Evolutionary conservation across 257 asterid genomes (phyloP), one percentile per base, ranked within the genome.

Genomic region (Solanum chmielewskii): DNA sequence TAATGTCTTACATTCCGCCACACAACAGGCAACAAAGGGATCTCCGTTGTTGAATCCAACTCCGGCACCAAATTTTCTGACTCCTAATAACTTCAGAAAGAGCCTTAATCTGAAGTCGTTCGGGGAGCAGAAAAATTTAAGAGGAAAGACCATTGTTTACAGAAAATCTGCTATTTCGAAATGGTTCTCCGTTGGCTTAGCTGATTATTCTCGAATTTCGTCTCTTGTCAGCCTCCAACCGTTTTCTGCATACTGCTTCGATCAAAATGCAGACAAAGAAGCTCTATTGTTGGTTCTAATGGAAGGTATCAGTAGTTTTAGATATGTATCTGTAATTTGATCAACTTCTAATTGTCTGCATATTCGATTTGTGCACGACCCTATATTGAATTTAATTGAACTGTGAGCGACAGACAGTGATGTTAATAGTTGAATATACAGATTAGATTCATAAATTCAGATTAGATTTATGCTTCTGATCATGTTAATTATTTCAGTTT

Each of bases 161-260:
- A 14, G 20, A 5, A 45, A 45, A 45, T 11, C 4, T 44, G 14
- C 1, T 4, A 75, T 88, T 45, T 68, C 75, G 2, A 93, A 66
- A 87, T 93, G 93, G 94, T 92, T 93, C 84, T 87, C 90, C 0
- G 91, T 91, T 87, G 93, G 94, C 35, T 78, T 91, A 82, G 74
- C 85, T 59, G 89, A 91, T 76, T 81, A 70, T 39, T 23, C 88
- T 74, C 86, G 23, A 89, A 12, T 45, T 12, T 45, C 16, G 2
- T 45, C 52, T 45, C 52, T 45, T 23, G 86, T 91, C 3, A 87
- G 81, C 37, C 89, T 93, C 35, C 89, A 91, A 33, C 90, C 93
- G 0, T 76, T 91, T 88, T 83, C 90, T 39, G 23, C 76, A 23
- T 91, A 89, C 35, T 12, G 14, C 56, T 13, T 45, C 80, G 49